Evolutionary conservation across 495 filamentous ascomycete genomes (phyloP), one percentile per base, ranked within the genome.

Genomic region (Penicillium macrosclerotiorum): DNA sequence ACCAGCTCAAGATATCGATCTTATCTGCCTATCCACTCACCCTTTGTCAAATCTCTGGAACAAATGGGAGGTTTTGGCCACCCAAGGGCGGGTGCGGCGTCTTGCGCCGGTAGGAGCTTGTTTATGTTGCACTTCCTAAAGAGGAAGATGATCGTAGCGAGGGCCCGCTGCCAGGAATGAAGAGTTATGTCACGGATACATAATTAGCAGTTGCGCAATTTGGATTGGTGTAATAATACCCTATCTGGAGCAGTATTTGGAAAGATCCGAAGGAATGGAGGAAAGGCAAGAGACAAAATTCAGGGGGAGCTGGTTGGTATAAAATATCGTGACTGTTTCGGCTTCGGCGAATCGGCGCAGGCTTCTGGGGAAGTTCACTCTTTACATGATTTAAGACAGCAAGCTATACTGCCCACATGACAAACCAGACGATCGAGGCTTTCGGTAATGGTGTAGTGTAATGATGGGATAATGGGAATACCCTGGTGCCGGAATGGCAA

Each of bases 391-490:
- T 52, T 49, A 49, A 46, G 22, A 49, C 52, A 52, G 36, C n/a
- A n/a, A n/a, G n/a, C n/a, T 29, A 61, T 51, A 60, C 51, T 26
- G 48, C 25, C 51, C 54, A 55, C 52, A 52, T 52, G 37, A 55
- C n/a, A n/a, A n/a, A n/a, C n/a, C n/a, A n/a, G n/a, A n/a, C n/a
- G n/a, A n/a, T n/a, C n/a, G n/a, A n/a, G n/a, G n/a, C n/a, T n/a
- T n/a, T n/a, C n/a, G n/a, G n/a, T n/a, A n/a, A n/a, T n/a, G n/a
- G n/a, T n/a, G n/a, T n/a, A n/a, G n/a, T n/a, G n/a, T n/a, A n/a
- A n/a, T n/a, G n/a, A n/a, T n/a, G n/a, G n/a, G n/a, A n/a, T n/a
- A n/a, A n/a, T n/a, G n/a, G n/a, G n/a, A n/a, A n/a, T n/a, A n/a
- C n/a, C n/a, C n/a, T n/a, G n/a, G n/a, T n/a, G n/a, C n/a, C n/a